Evolutionary conservation across 371 early-diverging fungal genomes (phyloP).

Genomic region (Coemansia sp.): DNA sequence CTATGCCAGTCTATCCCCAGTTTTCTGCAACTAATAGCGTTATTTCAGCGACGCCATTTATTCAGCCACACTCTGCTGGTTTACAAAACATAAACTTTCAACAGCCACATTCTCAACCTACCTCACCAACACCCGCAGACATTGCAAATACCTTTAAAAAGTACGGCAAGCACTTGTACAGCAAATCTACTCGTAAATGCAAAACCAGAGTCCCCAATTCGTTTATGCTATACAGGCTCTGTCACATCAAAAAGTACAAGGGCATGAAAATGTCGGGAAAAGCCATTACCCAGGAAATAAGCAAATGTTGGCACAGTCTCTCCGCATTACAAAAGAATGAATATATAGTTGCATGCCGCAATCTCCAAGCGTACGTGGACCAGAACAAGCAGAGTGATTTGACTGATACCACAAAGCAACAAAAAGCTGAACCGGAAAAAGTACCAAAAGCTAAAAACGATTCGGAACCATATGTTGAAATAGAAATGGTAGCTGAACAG

Average conservation of each 20-base stretch:
- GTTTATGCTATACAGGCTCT: background rate
- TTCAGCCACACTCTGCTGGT: no score
- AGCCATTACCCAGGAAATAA: background rate
- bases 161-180: background rate
- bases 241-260: conserved; percentile 1
- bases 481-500: background rate
- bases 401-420: background rate
- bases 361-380: background rate
- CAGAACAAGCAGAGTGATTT: background rate
- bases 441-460: background rate
- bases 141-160: background rate
- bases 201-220: background rate
- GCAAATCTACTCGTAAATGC: background rate
- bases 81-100: no score
- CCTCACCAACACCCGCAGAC: background rate
- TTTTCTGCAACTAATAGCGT: no score
- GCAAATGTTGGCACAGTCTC: background rate
- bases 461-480: background rate
- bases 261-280: background rate
- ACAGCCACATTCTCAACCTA: no score
- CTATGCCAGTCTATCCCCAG: no score
- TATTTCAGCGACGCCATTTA: no score
- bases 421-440: background rate
- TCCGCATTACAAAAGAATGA: background rate
- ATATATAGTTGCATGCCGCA: background rate